Conservation (phyloP, 1,284 basidiomycete genomes). For the Austroboletus novae-zelandiae region DNA sequence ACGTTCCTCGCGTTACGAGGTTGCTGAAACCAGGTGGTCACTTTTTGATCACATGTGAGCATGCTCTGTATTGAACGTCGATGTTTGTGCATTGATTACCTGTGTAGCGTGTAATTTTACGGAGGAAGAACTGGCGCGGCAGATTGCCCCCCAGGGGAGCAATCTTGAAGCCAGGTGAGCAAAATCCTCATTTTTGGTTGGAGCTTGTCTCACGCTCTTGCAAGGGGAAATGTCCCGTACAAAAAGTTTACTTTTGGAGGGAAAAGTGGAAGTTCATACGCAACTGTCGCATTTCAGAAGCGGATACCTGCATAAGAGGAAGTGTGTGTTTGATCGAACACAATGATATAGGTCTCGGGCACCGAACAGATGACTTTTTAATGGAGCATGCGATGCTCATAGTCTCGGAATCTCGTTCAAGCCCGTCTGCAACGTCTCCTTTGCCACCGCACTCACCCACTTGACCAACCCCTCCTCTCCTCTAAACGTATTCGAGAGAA, state of each 20-base stretch:
- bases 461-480: conserved; percentile 48
- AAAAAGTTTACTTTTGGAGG: conserved; percentile 77
- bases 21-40: conserved; percentile 66
- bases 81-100: background rate
- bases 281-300: conserved; percentile 74
- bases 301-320: conserved; percentile 7
- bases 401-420: conserved; percentile 52
- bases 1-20: conserved; percentile 58
- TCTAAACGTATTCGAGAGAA: conserved; percentile 52
- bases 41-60: conserved; percentile 83
- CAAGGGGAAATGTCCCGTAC: conserved; percentile 69
- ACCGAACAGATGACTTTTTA: too few relatives aligned
- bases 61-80: conserved; percentile 4
- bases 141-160: conserved; percentile 52
- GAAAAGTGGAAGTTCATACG: conserved; percentile 66
- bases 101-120: conserved; percentile 88
- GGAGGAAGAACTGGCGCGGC: conserved; percentile 67
- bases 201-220: conserved; percentile 2
- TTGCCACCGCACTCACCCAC: conserved; percentile 66
- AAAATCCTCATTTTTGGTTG: background rate
- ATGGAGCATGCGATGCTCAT: conserved; percentile 12
- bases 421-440: conserved; percentile 63
- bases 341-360: too few relatives aligned
- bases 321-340: conserved; percentile 1
- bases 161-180: conserved; percentile 64